phyloP scores from a whole-genome alignment of 2,329 filamentous ascomycete genomes.

The Colletotrichum sp. region DNA sequence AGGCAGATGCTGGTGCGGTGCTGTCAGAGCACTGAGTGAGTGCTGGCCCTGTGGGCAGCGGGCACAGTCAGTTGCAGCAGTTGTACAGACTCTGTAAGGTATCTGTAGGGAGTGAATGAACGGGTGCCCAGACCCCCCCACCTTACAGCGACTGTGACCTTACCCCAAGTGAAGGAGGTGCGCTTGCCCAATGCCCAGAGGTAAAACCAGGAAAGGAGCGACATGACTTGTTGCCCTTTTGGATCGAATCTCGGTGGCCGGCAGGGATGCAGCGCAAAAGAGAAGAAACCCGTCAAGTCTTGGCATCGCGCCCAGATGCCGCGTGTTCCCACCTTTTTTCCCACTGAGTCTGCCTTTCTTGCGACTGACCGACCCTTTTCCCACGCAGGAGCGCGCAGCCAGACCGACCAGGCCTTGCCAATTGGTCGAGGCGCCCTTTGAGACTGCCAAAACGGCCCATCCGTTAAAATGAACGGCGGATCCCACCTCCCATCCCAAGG shows the following conservation, averaged over 20 bases:
- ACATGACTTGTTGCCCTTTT: not conserved
- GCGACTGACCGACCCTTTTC: not conserved
- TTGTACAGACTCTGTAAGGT: not conserved
- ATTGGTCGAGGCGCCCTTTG: not conserved
- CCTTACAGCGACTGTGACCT: not conserved
- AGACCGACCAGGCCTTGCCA: not conserved
- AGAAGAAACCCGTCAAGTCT: slow-evolving; percentile 18
- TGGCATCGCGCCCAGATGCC: slow-evolving; percentile 11
- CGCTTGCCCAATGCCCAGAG: not conserved
- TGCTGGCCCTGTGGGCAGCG: not conserved
- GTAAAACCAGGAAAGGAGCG: not conserved
- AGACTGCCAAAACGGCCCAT: not conserved
- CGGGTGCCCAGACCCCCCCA: not conserved
- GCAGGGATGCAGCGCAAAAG: slow-evolving; percentile 11
- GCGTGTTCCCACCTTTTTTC: slow-evolving; percentile 8
- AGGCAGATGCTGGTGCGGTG: not conserved
- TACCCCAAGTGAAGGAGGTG: not conserved
- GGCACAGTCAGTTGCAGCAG: not conserved
- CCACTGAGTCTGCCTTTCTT: not conserved
- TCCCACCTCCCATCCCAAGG: not conserved
- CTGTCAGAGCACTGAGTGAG: not conserved
- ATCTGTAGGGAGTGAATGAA: not conserved
- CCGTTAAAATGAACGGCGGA: slow-evolving; percentile 19
- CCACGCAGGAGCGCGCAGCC: not conserved
- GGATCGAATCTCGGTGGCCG: not conserved